Percentiles rank a stretch among this genome's conserved stretches.
These are phyloP conservation scores for Sclerotinia minor DNA, from an alignment of 2,329 filamentous ascomycete species.

Conservation along the genomic window DNA sequence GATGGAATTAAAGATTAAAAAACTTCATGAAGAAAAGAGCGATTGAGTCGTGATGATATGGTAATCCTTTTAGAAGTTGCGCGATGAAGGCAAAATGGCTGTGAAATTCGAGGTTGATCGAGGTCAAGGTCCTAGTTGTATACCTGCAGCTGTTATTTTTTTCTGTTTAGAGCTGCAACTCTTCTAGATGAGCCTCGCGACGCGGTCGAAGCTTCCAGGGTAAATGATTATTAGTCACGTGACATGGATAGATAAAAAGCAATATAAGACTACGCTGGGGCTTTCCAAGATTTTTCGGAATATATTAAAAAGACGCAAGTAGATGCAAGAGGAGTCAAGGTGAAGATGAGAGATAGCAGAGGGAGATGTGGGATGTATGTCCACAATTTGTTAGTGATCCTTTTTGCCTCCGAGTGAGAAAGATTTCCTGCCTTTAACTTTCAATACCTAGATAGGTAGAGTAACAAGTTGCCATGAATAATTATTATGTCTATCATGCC, in stretches of 20 bases:
- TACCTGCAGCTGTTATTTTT: slow-evolving; percentile 21
- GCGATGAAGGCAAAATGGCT: slow-evolving; percentile 12
- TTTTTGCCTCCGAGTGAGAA: neutral
- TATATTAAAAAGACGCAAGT: neutral
- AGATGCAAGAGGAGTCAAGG: neutral
- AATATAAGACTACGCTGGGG: neutral
- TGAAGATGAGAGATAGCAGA: no score
- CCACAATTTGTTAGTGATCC: neutral
- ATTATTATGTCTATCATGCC: no score
- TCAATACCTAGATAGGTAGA: neutral
- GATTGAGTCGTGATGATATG: slow-evolving; percentile 16
- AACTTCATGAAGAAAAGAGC: slow-evolving; percentile 33
- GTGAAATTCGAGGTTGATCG: slow-evolving; percentile 22
- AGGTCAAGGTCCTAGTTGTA: slow-evolving; percentile 15
- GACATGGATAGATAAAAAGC: slow-evolving; percentile 13
- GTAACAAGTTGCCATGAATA: neutral
- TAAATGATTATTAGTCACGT: slow-evolving; percentile 26
- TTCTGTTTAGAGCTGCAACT: slow-evolving; percentile 20
- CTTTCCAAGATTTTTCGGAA: no score
- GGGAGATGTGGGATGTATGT: neutral
- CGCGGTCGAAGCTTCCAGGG: slow-evolving; percentile 27
- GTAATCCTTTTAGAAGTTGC: slow-evolving; percentile 20
- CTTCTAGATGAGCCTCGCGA: slow-evolving; percentile 27
- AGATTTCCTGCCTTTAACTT: neutral
- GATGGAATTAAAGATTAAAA: slow-evolving; percentile 29